Percentiles rank a stretch among this genome's conserved stretches.
These are phyloP conservation scores for Datura wrightii DNA, from an alignment of 257 asterid genomes.

Conservation along the genomic window DNA sequence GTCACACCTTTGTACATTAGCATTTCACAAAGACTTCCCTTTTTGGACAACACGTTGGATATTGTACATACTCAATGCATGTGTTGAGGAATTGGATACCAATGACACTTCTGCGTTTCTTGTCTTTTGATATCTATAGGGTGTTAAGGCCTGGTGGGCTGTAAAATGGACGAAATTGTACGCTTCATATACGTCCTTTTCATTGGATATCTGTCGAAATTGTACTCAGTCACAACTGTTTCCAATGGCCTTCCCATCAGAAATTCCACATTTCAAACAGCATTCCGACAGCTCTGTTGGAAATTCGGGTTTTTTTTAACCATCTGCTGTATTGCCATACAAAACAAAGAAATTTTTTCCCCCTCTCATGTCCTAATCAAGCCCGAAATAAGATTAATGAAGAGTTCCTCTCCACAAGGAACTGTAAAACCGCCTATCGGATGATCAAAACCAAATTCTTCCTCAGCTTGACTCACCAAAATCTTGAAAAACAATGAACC, in stretches of 20 bases:
- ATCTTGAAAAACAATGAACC: not conserved
- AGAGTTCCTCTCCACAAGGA: not conserved
- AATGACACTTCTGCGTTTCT: not conserved
- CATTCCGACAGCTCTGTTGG: not conserved
- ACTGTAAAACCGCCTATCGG: not conserved
- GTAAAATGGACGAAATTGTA: not conserved
- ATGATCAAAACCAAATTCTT: not conserved
- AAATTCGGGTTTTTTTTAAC: no score
- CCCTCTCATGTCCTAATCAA: not conserved
- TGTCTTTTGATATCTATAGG: not conserved
- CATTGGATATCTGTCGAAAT: no score
- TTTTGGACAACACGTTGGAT: no score
- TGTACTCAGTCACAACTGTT: no score
- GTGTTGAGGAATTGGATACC: not conserved
- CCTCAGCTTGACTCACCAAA: not conserved
- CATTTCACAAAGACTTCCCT: no score
- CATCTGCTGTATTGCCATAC: not conserved
- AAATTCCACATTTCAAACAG: not conserved
- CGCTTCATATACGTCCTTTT: no score
- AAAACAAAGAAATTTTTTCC: not conserved
- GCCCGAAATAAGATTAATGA: not conserved
- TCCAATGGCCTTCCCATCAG: not conserved
- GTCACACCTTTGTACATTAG: no score
- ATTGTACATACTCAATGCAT: not conserved
- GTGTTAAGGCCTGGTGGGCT: slow-evolving; percentile 14